These are phyloP conservation scores for Aphanocladium album DNA, from an alignment of 2,329 filamentous ascomycete species.

Conservation along the genomic window DNA sequence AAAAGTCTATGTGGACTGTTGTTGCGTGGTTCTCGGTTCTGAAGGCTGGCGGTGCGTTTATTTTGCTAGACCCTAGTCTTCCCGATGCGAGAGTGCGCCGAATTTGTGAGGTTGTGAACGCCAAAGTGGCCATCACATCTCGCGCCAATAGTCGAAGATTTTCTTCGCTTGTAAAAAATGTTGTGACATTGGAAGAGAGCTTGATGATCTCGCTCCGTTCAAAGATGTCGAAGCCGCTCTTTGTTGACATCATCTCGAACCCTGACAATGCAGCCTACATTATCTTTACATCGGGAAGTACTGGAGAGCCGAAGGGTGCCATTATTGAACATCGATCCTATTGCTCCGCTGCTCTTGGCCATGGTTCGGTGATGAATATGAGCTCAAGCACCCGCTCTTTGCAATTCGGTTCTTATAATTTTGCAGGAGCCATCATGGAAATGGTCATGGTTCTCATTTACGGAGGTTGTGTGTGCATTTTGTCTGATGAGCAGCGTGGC, in stretches of 20 bases:
- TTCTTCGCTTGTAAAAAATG: background rate
- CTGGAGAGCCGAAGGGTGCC: conserved; percentile 13
- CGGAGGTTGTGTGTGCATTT: conserved; percentile 15
- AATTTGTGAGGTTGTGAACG: conserved; percentile 16
- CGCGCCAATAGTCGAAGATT: background rate
- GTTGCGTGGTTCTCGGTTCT: conserved; percentile 20
- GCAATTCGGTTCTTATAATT: conserved; percentile 14
- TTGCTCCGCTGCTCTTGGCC: background rate
- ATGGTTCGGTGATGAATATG: background rate
- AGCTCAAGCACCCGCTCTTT: conserved; percentile 9
- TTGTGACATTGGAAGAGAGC: background rate
- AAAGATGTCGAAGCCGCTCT: background rate
- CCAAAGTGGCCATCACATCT: conserved; percentile 9
- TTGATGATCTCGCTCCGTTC: background rate
- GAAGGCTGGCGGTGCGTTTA: conserved; percentile 21
- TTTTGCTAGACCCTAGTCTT: conserved; percentile 23
- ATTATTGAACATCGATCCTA: background rate
- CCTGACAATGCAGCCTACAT: conserved; percentile 6
- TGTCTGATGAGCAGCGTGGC: conserved; percentile 12
- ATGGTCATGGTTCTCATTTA: conserved; percentile 6
- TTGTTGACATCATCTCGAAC: background rate
- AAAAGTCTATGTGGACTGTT: conserved; percentile 22
- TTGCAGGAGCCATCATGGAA: conserved; percentile 13
- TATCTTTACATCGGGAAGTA: conserved; percentile 15
- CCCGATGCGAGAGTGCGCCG: conserved; percentile 15